Base-by-base conservation (phyloP, 768 basidiomycete species). In the Cyclocybe cylindracea region DNA sequence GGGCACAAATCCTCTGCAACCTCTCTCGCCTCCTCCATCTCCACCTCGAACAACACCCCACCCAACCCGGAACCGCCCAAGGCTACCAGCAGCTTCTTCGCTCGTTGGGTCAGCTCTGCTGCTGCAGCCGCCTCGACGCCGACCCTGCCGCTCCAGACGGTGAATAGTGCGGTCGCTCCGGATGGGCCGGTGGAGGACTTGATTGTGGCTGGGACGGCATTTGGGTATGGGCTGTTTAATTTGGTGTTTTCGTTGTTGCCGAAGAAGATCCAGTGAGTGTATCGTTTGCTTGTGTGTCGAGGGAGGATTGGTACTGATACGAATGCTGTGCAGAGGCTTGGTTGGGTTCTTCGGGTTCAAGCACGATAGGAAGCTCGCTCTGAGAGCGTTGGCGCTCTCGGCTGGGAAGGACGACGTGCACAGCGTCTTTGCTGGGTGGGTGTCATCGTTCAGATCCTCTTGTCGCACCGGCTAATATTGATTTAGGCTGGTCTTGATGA, bases 291-390 rank as follows among this genome's bases (percentile, higher is more conserved):
- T 24, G 2, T 5, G 24, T 24, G n/a, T 24, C 5, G 24, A 24
- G 24, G 24, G 24, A 24, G 3, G 24, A 24, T 41, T n/a, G 44
- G 16, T 40, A 38, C 10, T 39, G 29, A 10, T 11, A 42, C 19
- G 14, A 1, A 32, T 16, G 34, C n/a, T 53, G 24, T 31, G 11
- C 53, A 89, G 89, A 69, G 69, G 77, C 14, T 72, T 92, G 2
- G 87, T 89, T 1, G 88, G 89, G 11, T 80, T 91, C 61, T 73
- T 92, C 13, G 90, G 90, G 0, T 91, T 85, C 70, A 83, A 85
- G 46, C 79, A 87, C 49, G 87, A 91, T 61, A 71, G 89, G 19
- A 77, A 76, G 48, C 71, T 88, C 0, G 90, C 87, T 0, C 71
- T 92, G 16, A 78, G 78, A 41, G 86, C 90, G 0, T 73, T 91